A percentile compares a stretch with the other conserved stretches of the same genome.
phyloP scores from a whole-genome alignment of 1,284 basidiomycete species.

The Puccinia hordei region DNA sequence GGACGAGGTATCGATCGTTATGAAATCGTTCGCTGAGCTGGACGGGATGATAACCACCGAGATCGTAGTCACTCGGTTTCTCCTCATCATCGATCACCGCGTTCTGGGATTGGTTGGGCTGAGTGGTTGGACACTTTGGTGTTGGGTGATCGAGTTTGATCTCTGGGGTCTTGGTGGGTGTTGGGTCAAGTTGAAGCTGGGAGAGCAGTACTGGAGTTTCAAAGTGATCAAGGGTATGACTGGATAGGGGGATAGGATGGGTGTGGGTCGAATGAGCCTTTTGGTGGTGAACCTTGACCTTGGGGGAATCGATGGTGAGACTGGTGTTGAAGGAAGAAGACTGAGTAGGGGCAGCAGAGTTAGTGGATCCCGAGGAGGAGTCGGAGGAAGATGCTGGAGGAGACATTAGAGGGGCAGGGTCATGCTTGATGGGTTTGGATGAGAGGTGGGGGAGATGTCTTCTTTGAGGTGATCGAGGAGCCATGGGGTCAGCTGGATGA shows the following conservation, averaged over 20 bases:
- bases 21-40: conserved; percentile 92
- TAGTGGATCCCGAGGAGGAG: conserved; percentile 18
- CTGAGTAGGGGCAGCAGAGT: background rate
- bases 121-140: conserved; percentile 54
- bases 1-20: conserved; percentile 82
- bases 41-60: conserved; percentile 83
- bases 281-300: background rate
- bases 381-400: conserved; percentile 19
- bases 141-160: background rate
- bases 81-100: conserved; percentile 60
- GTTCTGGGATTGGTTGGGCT: background rate
- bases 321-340: conserved; percentile 6
- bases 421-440: background rate
- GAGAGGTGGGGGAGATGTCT: conserved; percentile 26
- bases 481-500: background rate
- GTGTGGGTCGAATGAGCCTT: background rate
- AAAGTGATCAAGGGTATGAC: background rate
- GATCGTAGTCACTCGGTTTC: conserved; percentile 60
- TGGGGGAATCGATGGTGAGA: conserved; percentile 14
- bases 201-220: conserved; percentile 14
- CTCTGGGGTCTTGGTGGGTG: background rate
- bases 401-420: background rate
- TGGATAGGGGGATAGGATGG: background rate
- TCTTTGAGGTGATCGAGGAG: conserved; percentile 40
- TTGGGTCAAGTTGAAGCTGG: background rate